These are phyloP conservation scores for Neonothopanus nambi DNA, from an alignment of 1,284 basidiomycete genomes.

Conservation along the genomic window DNA sequence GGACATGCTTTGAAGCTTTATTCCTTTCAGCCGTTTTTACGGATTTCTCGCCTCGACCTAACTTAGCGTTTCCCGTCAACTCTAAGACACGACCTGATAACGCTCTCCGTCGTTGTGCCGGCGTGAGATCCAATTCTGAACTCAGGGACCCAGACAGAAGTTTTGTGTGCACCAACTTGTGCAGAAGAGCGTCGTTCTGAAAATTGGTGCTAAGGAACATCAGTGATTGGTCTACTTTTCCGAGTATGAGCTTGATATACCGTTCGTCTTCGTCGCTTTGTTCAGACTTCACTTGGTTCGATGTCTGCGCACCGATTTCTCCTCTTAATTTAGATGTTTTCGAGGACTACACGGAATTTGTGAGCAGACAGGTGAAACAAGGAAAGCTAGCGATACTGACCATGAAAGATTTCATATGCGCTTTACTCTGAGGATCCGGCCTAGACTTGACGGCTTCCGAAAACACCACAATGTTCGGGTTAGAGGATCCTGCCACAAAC, in stretches of 20 bases:
- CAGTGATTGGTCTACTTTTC: background rate
- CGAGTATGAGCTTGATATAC: conserved; percentile 24
- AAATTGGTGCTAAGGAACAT: conserved; percentile 55
- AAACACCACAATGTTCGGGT: conserved; percentile 58
- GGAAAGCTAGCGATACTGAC: conserved; percentile 37
- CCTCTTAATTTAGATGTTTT: conserved; percentile 63
- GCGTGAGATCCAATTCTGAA: conserved; percentile 56
- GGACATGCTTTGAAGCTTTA: conserved; percentile 65
- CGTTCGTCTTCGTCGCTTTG: conserved; percentile 42
- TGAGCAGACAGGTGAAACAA: conserved; percentile 4
- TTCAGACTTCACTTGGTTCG: conserved; percentile 19
- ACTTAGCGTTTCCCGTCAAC: conserved; percentile 58
- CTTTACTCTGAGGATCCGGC: conserved; percentile 33
- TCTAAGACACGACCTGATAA: conserved; percentile 74
- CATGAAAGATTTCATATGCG: conserved; percentile 70
- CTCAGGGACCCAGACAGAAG: conserved; percentile 71
- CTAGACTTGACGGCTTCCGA: conserved; percentile 34
- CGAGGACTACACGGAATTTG: conserved; percentile 60
- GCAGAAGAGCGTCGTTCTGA: conserved; percentile 74
- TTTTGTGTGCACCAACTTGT: conserved; percentile 75
- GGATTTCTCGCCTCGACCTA: conserved; percentile 69
- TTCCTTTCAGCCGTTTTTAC: conserved; percentile 63
- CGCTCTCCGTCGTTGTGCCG: conserved; percentile 68
- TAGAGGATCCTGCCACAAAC: conserved; percentile 32
- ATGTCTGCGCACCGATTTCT: conserved; percentile 24